Conservation (phyloP, 2,329 filamentous ascomycete genomes). For the Aspergillus udagawae region DNA sequence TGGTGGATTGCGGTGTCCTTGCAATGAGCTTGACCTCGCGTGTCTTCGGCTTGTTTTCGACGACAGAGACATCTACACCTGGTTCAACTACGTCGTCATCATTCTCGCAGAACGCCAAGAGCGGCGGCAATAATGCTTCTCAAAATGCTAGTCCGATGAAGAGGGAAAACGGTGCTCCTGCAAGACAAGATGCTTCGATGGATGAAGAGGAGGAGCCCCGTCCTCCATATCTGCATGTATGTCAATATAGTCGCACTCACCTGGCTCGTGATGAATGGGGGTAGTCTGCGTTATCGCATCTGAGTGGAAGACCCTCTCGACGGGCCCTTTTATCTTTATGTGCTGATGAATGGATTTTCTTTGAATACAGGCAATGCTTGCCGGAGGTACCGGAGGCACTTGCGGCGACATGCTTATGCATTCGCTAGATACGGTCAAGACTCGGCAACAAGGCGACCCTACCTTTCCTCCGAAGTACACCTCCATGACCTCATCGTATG, state of each 20-base stretch:
- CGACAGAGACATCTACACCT: slow-evolving; percentile 31
- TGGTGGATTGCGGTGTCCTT: slow-evolving; percentile 31
- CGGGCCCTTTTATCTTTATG: slow-evolving; percentile 2
- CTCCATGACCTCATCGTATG: slow-evolving; percentile 83
- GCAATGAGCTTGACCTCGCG: slow-evolving; percentile 58
- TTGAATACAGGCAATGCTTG: slow-evolving; percentile 74
- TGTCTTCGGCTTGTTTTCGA: slow-evolving; percentile 50
- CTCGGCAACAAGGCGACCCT: slow-evolving; percentile 92
- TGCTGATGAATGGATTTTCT: slow-evolving; percentile 9
- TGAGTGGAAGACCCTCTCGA: background rate
- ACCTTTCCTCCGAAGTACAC: slow-evolving; percentile 90
- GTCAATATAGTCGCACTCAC: slow-evolving; percentile 23
- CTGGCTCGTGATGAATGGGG: background rate
- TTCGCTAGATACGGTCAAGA: slow-evolving; percentile 97
- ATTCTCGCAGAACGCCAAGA: slow-evolving; percentile 25
- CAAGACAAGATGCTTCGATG: slow-evolving; percentile 37
- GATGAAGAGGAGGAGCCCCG: slow-evolving; percentile 53
- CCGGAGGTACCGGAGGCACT: slow-evolving; percentile 85
- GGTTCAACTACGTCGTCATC: slow-evolving; percentile 26
- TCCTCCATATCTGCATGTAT: slow-evolving; percentile 62
- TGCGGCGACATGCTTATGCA: slow-evolving; percentile 98
- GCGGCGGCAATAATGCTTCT: slow-evolving; percentile 18
- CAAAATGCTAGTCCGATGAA: slow-evolving; percentile 11
- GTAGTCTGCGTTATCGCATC: background rate
- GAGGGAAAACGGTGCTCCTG: slow-evolving; percentile 10